These are phyloP conservation scores for Prototheca cutis DNA, from an alignment of 163 green algal genomes.

Conservation along the genomic window DNA sequence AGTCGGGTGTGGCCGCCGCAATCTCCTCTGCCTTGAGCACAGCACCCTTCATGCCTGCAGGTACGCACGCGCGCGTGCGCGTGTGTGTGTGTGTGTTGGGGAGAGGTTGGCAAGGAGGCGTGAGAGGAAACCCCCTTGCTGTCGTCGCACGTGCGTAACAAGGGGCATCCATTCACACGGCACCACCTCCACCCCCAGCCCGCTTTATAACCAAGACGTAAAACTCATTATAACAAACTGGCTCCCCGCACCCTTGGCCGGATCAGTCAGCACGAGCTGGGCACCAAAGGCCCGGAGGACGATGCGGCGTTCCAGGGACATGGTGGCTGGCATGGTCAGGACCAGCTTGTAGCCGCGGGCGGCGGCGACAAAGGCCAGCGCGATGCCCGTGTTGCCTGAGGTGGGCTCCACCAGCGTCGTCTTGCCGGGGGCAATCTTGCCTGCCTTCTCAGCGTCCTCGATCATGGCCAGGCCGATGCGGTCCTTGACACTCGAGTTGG, in stretches of 20 bases:
- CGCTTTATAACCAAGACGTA: too few relatives aligned
- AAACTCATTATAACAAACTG: too few relatives aligned
- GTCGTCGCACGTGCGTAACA: neutral
- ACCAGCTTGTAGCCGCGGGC: conserved; percentile 87
- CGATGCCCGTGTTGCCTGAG: conserved; percentile 93
- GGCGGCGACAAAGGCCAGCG: conserved; percentile 91
- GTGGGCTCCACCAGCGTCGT: conserved; percentile 93
- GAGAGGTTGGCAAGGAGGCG: too few relatives aligned
- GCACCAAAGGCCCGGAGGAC: conserved; percentile 91
- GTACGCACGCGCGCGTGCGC: too few relatives aligned
- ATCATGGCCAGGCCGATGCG: conserved; percentile 91
- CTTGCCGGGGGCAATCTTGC: conserved; percentile 81
- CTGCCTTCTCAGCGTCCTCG: conserved; percentile 65
- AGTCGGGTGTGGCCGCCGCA: conserved; percentile 45
- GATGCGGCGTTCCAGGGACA: conserved; percentile 88
- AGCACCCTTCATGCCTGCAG: conserved; percentile 71
- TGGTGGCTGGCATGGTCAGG: conserved; percentile 95
- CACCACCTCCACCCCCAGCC: too few relatives aligned
- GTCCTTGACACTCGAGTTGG: conserved; percentile 60
- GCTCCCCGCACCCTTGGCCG: conserved; percentile 55
- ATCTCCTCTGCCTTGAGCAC: conserved; percentile 94
- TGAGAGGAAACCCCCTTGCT: too few relatives aligned
- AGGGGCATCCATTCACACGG: neutral
- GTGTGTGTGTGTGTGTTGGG: neutral
- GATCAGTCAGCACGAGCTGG: conserved; percentile 90